Evolutionary conservation across 495 filamentous ascomycete species (phyloP).

Genomic region (Penicillium paradoxum): DNA sequence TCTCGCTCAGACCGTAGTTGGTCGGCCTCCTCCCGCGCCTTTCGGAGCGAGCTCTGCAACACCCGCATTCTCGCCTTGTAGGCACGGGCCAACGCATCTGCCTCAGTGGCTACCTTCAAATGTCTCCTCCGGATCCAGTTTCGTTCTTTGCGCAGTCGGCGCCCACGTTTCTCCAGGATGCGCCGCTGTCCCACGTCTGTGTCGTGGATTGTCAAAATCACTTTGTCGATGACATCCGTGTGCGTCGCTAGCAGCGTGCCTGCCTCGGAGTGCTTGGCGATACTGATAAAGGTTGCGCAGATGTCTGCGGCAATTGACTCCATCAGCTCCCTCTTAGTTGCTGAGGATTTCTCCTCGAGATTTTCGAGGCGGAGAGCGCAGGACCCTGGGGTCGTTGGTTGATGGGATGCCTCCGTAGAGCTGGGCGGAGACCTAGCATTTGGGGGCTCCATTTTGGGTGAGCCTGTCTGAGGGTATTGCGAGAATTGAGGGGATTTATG

Average conservation of each 20-base stretch:
- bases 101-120: constrained; percentile 2
- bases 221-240: constrained; percentile 17
- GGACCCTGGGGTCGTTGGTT: neutral
- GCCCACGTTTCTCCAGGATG: constrained; percentile 6
- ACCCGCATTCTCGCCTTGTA: constrained; percentile 8
- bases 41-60: neutral
- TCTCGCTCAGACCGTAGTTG: neutral
- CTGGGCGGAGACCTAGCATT: neutral
- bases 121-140: constrained; percentile 14
- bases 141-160: constrained; percentile 10
- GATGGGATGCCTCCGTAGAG: neutral
- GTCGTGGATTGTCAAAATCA: constrained; percentile 20
- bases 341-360: constrained; percentile 12
- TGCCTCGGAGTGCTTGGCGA: constrained; percentile 14
- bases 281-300: constrained; percentile 18
- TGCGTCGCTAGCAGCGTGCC: constrained; percentile 15
- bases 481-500: neutral
- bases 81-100: constrained; percentile 7
- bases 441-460: neutral
- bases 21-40: neutral
- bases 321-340: constrained; percentile 20
- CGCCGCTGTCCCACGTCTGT: constrained; percentile 6
- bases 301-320: constrained; percentile 30
- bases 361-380: constrained; percentile 16
- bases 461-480: neutral